A percentile compares a stretch with the other conserved stretches of the same genome.
These are phyloP conservation scores for Wallacemonas collosoma DNA, from an alignment of 208 protist genomes.

Conservation along the genomic window DNA sequence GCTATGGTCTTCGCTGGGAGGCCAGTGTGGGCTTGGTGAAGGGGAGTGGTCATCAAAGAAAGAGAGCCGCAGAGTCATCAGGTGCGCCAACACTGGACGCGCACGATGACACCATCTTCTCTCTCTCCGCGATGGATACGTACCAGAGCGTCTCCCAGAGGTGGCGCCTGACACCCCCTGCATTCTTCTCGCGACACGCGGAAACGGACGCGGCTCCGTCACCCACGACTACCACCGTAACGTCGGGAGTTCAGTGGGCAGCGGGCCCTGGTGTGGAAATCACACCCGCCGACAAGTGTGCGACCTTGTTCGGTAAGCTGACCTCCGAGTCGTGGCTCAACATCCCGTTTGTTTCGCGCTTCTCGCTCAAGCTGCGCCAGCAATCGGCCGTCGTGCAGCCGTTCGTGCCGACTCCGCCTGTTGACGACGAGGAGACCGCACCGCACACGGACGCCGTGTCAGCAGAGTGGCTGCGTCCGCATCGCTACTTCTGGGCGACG, in stretches of 20 bases:
- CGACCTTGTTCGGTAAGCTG: constrained; percentile 48
- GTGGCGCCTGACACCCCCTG: neutral
- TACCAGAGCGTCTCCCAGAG: constrained; percentile 48
- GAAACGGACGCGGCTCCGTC: too few species aligned
- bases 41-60: neutral
- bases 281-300: constrained; percentile 4
- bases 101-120: constrained; percentile 26
- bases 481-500: constrained; percentile 70
- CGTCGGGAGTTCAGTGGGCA: constrained; percentile 31
- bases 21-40: neutral
- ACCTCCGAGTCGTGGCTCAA: constrained; percentile 43
- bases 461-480: constrained; percentile 6
- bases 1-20: constrained; percentile 17
- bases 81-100: neutral
- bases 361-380: constrained; percentile 47
- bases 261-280: constrained; percentile 46
- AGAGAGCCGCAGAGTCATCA: neutral
- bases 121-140: constrained; percentile 24
- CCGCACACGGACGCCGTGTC: too few species aligned
- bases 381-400: constrained; percentile 38
- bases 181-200: too few species aligned
- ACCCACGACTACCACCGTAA: neutral
- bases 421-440: neutral
- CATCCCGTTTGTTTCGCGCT: constrained; percentile 27
- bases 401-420: constrained; percentile 13